A percentile compares a stretch with the other conserved stretches of the same genome.
phyloP scores from a whole-genome alignment of 164 flowering plant species.

The Vitis rupestris region DNA sequence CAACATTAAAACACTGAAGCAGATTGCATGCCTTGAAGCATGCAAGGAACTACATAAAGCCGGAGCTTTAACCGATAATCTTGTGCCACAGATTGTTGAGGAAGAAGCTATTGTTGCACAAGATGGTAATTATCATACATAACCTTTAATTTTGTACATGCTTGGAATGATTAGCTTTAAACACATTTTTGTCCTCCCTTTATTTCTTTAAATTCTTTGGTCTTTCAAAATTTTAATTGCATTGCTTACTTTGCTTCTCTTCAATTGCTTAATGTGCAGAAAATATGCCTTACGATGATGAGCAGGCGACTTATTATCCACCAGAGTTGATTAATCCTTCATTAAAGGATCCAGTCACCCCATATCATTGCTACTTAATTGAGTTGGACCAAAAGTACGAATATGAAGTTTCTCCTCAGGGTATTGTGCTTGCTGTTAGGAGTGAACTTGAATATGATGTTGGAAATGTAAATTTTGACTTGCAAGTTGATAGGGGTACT shows the following conservation, averaged over 20 bases:
- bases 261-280: constrained; percentile 30
- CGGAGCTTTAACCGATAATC: constrained; percentile 78
- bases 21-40: constrained; percentile 75
- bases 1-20: constrained; percentile 41
- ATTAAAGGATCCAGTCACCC: constrained; percentile 7
- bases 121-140: constrained; percentile 41
- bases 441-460: constrained; percentile 43
- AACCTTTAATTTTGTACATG: neutral
- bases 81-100: constrained; percentile 61
- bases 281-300: constrained; percentile 30
- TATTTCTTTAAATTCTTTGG: neutral
- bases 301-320: constrained; percentile 54
- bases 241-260: neutral
- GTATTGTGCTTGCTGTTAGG: constrained; percentile 50
- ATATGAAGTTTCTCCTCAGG: constrained; percentile 35
- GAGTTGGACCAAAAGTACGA: constrained; percentile 37
- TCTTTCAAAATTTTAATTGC: neutral
- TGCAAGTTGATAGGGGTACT: constrained; percentile 43
- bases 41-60: constrained; percentile 70
- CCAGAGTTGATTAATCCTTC: constrained; percentile 43
- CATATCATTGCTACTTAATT: constrained; percentile 57
- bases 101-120: constrained; percentile 34
- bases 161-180: neutral
- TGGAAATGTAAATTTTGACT: constrained; percentile 26
- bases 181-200: neutral